Evolutionary conservation across 208 protist genomes (phyloP), one percentile per base, ranked within the genome.

Genomic region (Willaertia magna): DNA sequence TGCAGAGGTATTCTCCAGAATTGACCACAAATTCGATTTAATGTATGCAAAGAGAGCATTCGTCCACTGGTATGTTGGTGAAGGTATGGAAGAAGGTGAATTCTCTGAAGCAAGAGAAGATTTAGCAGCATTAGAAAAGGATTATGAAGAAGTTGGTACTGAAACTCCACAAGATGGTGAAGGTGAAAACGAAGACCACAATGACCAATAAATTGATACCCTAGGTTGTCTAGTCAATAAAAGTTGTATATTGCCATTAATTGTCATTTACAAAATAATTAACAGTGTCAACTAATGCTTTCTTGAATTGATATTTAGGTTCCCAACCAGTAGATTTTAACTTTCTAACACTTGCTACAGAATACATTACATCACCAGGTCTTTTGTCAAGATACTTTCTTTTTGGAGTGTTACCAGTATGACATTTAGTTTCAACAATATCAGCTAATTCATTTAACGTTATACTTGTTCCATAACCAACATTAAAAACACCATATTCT

Each of bases 61-160:
- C 88, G 95, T 97, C 39, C 95, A 98, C 87, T 97, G 95, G 95
- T 98, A 97, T 90, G 95, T 97, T 88, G 95, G 95, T 85, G 95
- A 97, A 90, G 95, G 95, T 89, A 97, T 97, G 95, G 95, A 97
- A 88, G 96, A 97, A 89, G 94, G 95, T 82, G 96, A 97, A 87
- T 97, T 97, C 91, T 91, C 91, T 48, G 95, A 97, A 89, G 95
- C 95, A 83, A 90, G 95, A 89, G 95, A 97, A 87, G 95, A 97
- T 93, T 88, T 97, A 30, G 93, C 91, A 42, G 94, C 95, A 48
- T 89, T 97, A 49, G 95, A 97, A 90, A 97, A 96, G 90, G 95
- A 97, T 87, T 97, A 97, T 89, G 93, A 95, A 86, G 95, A 96
- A 87, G 93, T 96, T 78, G 94, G 91, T 74, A 87, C 87, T 85